These are phyloP conservation scores for Coemansia sp. DNA, from an alignment of 192 early-diverging fungal genomes.

Conservation along the genomic window DNA sequence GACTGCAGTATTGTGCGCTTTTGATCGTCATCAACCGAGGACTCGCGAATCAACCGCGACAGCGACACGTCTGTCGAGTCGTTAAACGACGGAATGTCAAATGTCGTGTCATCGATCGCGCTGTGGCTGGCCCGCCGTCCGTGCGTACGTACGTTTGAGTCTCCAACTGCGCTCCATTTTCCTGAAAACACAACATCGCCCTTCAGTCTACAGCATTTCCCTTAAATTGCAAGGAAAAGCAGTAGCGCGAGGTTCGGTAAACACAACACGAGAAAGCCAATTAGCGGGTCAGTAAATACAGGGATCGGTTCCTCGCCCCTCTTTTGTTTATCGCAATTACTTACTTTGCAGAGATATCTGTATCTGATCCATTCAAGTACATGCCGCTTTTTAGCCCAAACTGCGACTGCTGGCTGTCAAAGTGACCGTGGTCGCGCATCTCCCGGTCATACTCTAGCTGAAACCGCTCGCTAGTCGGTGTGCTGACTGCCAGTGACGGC, in stretches of 20 bases:
- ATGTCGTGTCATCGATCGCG: conserved; percentile 17
- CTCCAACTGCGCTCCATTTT: conserved; percentile 37
- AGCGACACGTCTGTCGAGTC: conserved; percentile 18
- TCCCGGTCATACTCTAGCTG: conserved; percentile 31
- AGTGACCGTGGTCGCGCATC: conserved; percentile 8
- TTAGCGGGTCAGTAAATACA: too few species aligned
- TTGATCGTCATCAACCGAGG: conserved; percentile 15
- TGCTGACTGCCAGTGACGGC: conserved; percentile 22
- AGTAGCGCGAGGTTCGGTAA: neutral
- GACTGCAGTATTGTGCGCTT: neutral
- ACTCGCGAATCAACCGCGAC: conserved; percentile 21
- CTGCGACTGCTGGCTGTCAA: conserved; percentile 30
- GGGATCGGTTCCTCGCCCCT: too few species aligned
- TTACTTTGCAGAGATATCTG: conserved; percentile 40
- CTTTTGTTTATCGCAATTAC: neutral
- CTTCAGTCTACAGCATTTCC: conserved; percentile 21
- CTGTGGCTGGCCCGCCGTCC: neutral
- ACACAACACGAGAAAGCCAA: neutral
- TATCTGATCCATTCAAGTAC: conserved; percentile 20
- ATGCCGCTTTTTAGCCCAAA: conserved; percentile 38
- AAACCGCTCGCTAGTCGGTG: conserved; percentile 26
- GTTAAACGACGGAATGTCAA: conserved; percentile 29
- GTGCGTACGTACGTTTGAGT: conserved; percentile 1
- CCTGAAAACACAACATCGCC: conserved; percentile 35
- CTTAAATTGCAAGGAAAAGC: neutral